Conservation (phyloP, 176 grass and related monocot genomes). For the Oryza meyeriana region DNA sequence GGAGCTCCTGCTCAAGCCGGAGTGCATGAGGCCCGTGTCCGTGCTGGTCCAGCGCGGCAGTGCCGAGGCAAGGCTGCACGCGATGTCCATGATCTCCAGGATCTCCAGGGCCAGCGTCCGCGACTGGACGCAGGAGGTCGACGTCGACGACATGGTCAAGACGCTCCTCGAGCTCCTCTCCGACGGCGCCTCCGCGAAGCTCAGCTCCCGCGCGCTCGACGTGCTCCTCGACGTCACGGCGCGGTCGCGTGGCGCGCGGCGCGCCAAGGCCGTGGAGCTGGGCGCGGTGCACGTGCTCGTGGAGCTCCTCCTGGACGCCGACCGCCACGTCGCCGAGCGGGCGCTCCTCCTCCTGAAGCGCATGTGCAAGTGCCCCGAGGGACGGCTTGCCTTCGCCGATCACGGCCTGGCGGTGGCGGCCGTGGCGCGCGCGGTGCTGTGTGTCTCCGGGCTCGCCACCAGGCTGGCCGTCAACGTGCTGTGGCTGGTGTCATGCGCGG, state of each 20-base stretch:
- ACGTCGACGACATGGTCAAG: constrained; percentile 46
- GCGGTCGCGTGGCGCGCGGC: constrained; percentile 25
- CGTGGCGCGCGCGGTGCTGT: constrained; percentile 44
- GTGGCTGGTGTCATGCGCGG: constrained; percentile 51
- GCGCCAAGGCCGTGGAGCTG: constrained; percentile 40
- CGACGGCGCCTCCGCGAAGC: constrained; percentile 62
- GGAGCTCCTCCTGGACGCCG: constrained; percentile 66
- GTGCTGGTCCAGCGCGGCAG: constrained; percentile 65
- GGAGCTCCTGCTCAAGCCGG: constrained; percentile 43
- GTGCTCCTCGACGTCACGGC: constrained; percentile 50
- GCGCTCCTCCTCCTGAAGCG: constrained; percentile 64
- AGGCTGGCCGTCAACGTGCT: constrained; percentile 66
- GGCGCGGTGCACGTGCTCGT: constrained; percentile 61
- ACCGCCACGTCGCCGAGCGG: constrained; percentile 47
- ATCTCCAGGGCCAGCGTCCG: constrained; percentile 35
- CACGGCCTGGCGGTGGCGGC: constrained; percentile 54
- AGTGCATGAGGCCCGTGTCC: constrained; percentile 53
- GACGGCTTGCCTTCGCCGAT: constrained; percentile 60
- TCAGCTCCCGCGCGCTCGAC: constrained; percentile 64
- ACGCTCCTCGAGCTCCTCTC: constrained; percentile 82
- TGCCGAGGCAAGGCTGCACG: constrained; percentile 60
- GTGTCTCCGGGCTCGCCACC: constrained; percentile 53
- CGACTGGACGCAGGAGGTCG: constrained; percentile 32
- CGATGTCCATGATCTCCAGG: constrained; percentile 59
- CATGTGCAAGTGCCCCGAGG: constrained; percentile 72